These are phyloP conservation scores for Ganoderma lingzhi DNA, from an alignment of 1,284 basidiomycete species.

Conservation along the genomic window DNA sequence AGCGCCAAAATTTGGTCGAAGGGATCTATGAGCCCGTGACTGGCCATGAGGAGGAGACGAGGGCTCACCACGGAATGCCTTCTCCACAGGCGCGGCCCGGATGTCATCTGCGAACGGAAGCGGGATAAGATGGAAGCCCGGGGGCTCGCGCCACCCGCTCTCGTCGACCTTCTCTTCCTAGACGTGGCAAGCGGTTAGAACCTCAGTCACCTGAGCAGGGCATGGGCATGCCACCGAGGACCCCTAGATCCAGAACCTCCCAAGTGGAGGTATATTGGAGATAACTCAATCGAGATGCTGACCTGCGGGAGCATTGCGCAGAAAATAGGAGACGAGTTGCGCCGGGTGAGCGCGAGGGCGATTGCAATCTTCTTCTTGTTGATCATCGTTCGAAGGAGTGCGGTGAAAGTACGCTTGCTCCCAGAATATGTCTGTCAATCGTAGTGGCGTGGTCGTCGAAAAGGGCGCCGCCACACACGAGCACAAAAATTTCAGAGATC, in stretches of 20 bases:
- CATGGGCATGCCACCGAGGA: not conserved
- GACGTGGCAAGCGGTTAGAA: slow-evolving; percentile 19
- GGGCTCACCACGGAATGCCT: slow-evolving; percentile 61
- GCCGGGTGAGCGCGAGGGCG: slow-evolving; percentile 75
- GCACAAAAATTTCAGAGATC: slow-evolving; percentile 14
- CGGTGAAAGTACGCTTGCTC: slow-evolving; percentile 90
- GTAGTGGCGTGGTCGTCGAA: not conserved
- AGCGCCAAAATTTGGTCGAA: slow-evolving; percentile 9
- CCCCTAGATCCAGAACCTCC: slow-evolving; percentile 12
- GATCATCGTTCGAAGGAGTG: slow-evolving; percentile 86
- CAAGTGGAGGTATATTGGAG: slow-evolving; percentile 29
- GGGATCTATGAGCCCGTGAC: slow-evolving; percentile 26
- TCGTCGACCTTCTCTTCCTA: slow-evolving; percentile 80
- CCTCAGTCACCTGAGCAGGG: slow-evolving; percentile 18
- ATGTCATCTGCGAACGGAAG: slow-evolving; percentile 96
- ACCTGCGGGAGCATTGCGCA: slow-evolving; percentile 92
- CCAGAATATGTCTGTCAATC: slow-evolving; percentile 81
- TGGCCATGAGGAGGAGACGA: slow-evolving; percentile 7
- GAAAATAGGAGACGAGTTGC: slow-evolving; percentile 82
- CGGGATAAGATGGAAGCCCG: slow-evolving; percentile 92
- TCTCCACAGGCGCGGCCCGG: slow-evolving; percentile 72
- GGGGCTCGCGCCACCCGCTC: slow-evolving; percentile 82
- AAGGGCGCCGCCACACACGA: not conserved
- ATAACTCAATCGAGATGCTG: slow-evolving; percentile 29
- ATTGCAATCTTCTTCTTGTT: slow-evolving; percentile 87